Percentiles rank a stretch among this genome's conserved stretches.
These are phyloP conservation scores for Spatholobus suberectus DNA, from an alignment of 306 rosid species.

Conservation along the genomic window DNA sequence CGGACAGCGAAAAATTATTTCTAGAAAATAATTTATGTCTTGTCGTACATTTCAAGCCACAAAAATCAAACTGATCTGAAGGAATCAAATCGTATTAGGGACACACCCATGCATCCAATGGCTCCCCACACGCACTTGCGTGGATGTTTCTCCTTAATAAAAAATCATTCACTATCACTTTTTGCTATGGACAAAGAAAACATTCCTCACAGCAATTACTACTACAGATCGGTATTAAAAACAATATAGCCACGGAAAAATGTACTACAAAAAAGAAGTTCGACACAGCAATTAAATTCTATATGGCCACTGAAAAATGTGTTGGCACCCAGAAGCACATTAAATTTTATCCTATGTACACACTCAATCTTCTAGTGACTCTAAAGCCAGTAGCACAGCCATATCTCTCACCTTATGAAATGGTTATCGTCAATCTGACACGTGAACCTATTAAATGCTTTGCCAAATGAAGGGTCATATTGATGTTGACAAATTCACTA, in stretches of 20 bases:
- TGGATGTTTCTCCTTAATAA: neutral
- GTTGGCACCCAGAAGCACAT: neutral
- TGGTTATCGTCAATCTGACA: neutral
- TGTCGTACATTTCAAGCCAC: neutral
- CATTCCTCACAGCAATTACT: neutral
- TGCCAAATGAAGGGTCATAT: constrained; percentile 3
- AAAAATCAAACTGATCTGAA: neutral
- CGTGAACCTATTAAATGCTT: constrained; percentile 28
- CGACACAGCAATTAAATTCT: neutral
- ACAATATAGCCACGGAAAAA: neutral
- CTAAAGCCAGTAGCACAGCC: constrained; percentile 13
- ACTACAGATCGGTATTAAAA: neutral
- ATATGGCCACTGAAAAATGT: neutral
- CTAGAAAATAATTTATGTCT: neutral
- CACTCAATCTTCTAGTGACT: neutral
- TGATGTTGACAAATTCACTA: constrained; percentile 41
- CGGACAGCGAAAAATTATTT: no score
- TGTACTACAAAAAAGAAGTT: neutral
- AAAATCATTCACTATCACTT: neutral
- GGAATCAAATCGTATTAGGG: no score
- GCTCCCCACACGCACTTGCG: no score
- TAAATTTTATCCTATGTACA: constrained; percentile 1
- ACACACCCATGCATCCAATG: no score
- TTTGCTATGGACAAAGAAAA: neutral
- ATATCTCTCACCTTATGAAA: constrained; percentile 6